phyloP scores from a whole-genome alignment of 2,329 filamentous ascomycete genomes.

The Aspergillus ustus region DNA sequence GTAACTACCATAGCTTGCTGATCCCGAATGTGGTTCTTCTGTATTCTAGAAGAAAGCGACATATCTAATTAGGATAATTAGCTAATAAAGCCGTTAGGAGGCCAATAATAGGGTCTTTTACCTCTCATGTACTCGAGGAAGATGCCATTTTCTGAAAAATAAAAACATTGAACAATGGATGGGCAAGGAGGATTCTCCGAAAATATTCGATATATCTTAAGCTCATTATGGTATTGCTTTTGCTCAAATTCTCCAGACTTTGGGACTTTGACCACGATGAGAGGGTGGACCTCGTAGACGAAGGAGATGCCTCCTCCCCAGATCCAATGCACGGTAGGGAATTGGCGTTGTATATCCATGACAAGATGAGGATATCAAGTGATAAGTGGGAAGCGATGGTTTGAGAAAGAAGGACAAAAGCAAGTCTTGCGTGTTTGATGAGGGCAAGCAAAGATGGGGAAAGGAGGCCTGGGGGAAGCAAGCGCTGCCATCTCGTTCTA shows the following conservation, averaged over 20 bases:
- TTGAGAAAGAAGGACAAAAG: neutral
- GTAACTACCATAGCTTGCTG: constrained; percentile 28
- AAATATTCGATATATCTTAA: constrained; percentile 31
- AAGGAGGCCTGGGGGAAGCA: too few species aligned
- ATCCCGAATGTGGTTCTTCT: constrained; percentile 31
- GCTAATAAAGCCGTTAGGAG: constrained; percentile 15
- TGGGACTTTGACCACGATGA: constrained; percentile 35
- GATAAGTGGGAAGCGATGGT: neutral
- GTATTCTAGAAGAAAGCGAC: constrained; percentile 30
- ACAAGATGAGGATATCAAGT: constrained; percentile 17
- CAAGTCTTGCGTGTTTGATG: too few species aligned
- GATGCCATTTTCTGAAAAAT: constrained; percentile 27
- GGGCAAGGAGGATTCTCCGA: constrained; percentile 28
- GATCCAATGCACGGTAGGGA: constrained; percentile 30
- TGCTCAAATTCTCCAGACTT: constrained; percentile 31
- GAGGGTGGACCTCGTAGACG: constrained; percentile 35
- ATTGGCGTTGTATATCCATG: constrained; percentile 28
- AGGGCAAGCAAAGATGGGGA: too few species aligned
- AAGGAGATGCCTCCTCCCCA: constrained; percentile 32
- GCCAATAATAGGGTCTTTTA: constrained; percentile 18
- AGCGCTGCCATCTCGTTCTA: too few species aligned
- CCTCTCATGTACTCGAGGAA: constrained; percentile 38
- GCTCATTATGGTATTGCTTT: constrained; percentile 31
- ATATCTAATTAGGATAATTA: constrained; percentile 27
- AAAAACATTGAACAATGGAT: constrained; percentile 29